Conservation (phyloP, 2,329 filamentous ascomycete genomes). For the Thielaviopsis euricoi region DNA sequence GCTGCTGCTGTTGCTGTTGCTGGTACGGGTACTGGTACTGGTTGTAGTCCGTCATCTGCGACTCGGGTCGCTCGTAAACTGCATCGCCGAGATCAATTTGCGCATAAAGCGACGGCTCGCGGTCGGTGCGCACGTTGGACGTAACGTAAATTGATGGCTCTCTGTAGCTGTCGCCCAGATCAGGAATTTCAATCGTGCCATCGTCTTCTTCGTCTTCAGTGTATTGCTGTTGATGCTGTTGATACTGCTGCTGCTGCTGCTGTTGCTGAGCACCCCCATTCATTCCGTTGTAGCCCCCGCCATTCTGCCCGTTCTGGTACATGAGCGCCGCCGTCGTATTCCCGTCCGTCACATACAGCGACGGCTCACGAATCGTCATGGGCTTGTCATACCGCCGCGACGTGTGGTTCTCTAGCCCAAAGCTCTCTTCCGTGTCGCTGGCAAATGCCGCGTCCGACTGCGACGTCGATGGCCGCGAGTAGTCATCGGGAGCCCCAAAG, state of each 20-base stretch:
- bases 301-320: neutral
- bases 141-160: constrained; percentile 12
- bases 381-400: constrained; percentile 6
- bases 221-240: neutral
- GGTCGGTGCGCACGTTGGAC: constrained; percentile 3
- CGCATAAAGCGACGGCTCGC: constrained; percentile 8
- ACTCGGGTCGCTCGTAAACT: constrained; percentile 5
- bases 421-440: constrained; percentile 11
- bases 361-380: constrained; percentile 4
- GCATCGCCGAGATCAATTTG: constrained; percentile 9
- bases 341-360: constrained; percentile 5
- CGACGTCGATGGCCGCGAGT: constrained; percentile 10
- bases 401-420: constrained; percentile 13
- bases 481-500: constrained; percentile 14
- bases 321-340: constrained; percentile 4
- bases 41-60: constrained; percentile 7
- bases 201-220: constrained; percentile 9
- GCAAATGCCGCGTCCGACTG: constrained; percentile 13
- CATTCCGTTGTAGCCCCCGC: neutral
- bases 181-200: constrained; percentile 11
- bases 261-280: neutral
- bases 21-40: neutral
- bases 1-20: neutral
- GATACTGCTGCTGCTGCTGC: neutral
- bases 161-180: constrained; percentile 8